phyloP scores from a whole-genome alignment of 176 grass and related monocot species.

The maize (Zea mays) region Zm-B73-REFERENCE-NAM-5.0 NC_050097.1:169187001-169187500 shows the following conservation, averaged over 20 bases:
- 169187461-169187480: slow-evolving; percentile 56
- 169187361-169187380: neutral
- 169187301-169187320: slow-evolving; percentile 79
- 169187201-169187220: slow-evolving; percentile 43
- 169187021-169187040: slow-evolving; percentile 61
- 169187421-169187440: slow-evolving; percentile 19
- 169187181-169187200: neutral
- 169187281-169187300: slow-evolving; percentile 85
- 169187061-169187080: slow-evolving; percentile 48
- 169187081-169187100: slow-evolving; percentile 54
- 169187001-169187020: slow-evolving; percentile 50
- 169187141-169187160: slow-evolving; percentile 36
- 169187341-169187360: neutral
- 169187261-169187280: slow-evolving; percentile 67
- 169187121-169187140: slow-evolving; percentile 48
- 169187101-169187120: slow-evolving; percentile 44
- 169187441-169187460: slow-evolving; percentile 72
- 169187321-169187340: slow-evolving; percentile 63
- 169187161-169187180: slow-evolving; percentile 38
- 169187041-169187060: slow-evolving; percentile 63
- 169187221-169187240: slow-evolving; percentile 72
- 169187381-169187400: neutral
- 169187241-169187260: slow-evolving; percentile 84
- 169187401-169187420: neutral
- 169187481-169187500: slow-evolving; percentile 78